A percentile compares a stretch with the other conserved stretches of the same genome.
phyloP scores from a whole-genome alignment of 352 stramenopile genomes.

The Phytophthora constricta region DNA sequence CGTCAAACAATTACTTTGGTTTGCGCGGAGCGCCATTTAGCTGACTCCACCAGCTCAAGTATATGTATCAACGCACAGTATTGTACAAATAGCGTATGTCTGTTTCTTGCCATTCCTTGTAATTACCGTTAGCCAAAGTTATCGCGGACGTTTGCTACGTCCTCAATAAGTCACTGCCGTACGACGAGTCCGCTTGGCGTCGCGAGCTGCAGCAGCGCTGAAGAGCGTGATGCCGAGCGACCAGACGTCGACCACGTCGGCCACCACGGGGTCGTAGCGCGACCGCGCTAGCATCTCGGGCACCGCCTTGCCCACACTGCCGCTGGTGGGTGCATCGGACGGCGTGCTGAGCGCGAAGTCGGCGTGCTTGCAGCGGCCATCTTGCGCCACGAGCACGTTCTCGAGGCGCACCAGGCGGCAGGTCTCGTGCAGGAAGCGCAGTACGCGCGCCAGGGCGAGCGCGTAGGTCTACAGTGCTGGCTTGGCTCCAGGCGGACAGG shows the following conservation, averaged over 20 bases:
- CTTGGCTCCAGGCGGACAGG: too few relatives aligned
- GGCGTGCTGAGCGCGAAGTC: background rate
- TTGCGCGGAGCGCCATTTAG: too few relatives aligned
- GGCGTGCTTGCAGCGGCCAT: background rate
- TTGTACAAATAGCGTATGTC: background rate
- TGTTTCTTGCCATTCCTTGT: too few relatives aligned
- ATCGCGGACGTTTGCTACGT: too few relatives aligned
- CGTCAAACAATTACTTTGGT: too few relatives aligned
- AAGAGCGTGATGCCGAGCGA: background rate
- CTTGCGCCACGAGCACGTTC: background rate
- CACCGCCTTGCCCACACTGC: background rate
- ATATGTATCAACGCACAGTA: background rate
- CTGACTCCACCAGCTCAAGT: too few relatives aligned
- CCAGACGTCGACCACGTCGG: background rate
- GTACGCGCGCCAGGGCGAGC: background rate
- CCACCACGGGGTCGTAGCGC: background rate
- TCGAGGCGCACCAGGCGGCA: background rate
- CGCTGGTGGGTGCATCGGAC: background rate
- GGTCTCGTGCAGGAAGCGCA: background rate
- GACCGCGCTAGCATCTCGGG: background rate
- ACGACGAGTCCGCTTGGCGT: too few relatives aligned
- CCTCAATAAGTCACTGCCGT: too few relatives aligned
- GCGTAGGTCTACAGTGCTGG: too few relatives aligned
- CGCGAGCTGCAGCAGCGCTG: background rate
- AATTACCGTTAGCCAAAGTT: too few relatives aligned